Evolutionary conservation across 2,329 filamentous ascomycete genomes (phyloP).

Genomic region (Endoconidiophora polonica): DNA sequence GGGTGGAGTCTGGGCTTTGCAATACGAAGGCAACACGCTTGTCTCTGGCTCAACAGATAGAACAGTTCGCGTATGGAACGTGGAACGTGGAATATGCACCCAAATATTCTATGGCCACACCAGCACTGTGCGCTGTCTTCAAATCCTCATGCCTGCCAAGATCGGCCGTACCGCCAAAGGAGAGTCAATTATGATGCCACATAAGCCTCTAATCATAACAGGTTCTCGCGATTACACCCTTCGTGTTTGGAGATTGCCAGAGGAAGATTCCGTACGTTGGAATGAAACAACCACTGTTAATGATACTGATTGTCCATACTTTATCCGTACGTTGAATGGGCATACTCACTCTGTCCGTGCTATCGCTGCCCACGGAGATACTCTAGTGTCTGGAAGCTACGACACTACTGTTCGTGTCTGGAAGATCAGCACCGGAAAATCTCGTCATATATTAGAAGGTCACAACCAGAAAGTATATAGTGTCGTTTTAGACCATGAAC

Average conservation of each 20-base stretch:
- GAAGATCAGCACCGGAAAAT: constrained; percentile 91
- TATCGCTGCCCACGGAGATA: constrained; percentile 88
- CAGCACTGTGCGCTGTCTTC: constrained; percentile 86
- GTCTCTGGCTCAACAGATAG: constrained; percentile 94
- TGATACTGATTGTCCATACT: constrained; percentile 73
- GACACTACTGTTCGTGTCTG: constrained; percentile 90
- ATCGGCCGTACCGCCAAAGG: constrained; percentile 57
- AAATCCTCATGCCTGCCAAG: constrained; percentile 78
- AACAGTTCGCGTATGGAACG: constrained; percentile 99
- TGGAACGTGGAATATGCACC: constrained; percentile 78
- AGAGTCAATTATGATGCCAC: constrained; percentile 70
- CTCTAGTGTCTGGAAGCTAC: constrained; percentile 92
- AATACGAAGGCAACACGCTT: constrained; percentile 87
- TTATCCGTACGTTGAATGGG: constrained; percentile 69
- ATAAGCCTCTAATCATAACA: constrained; percentile 90
- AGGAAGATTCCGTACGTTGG: constrained; percentile 58
- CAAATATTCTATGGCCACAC: constrained; percentile 97
- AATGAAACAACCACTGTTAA: constrained; percentile 58
- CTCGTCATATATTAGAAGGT: constrained; percentile 66
- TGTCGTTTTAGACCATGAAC: constrained; percentile 79
- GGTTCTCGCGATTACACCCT: constrained; percentile 89
- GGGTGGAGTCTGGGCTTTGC: constrained; percentile 91
- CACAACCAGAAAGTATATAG: constrained; percentile 93
- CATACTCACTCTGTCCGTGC: constrained; percentile 90
- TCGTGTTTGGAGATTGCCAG: constrained; percentile 84